phyloP scores from a whole-genome alignment of 148 eudicot genomes.

The Arctostaphylos glauca region DNA sequence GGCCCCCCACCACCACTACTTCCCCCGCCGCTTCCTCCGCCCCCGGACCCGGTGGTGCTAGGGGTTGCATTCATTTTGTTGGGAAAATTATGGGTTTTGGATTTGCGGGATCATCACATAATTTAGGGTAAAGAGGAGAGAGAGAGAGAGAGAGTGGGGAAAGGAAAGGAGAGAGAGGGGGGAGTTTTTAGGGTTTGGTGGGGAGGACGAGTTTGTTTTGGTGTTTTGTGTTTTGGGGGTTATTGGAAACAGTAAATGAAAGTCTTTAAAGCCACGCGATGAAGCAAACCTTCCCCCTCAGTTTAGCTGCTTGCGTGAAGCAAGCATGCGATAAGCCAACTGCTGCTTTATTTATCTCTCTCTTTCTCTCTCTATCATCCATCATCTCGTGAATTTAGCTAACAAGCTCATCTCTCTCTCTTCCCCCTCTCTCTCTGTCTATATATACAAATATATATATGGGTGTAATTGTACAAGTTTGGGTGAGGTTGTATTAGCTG shows the following conservation, averaged over 20 bases:
- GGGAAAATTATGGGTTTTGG: background rate
- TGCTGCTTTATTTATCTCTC: background rate
- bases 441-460: background rate
- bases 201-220: conserved; percentile 13
- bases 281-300: conserved; percentile 48
- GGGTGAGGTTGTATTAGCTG: background rate
- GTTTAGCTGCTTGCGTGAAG: conserved; percentile 92
- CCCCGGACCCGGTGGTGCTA: conserved; percentile 15
- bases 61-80: conserved; percentile 46
- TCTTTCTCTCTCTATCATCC: conserved; percentile 20
- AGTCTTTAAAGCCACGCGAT: conserved; percentile 92
- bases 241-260: conserved; percentile 23
- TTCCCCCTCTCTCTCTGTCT: conserved; percentile 11
- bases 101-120: background rate
- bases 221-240: conserved; percentile 7
- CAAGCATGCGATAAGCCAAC: conserved; percentile 79
- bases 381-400: conserved; percentile 38
- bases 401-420: conserved; percentile 21
- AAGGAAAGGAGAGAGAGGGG: background rate
- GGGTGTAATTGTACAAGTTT: background rate
- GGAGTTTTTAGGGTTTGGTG: conserved; percentile 29
- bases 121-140: conserved; percentile 20
- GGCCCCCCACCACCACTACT: conserved; percentile 60
- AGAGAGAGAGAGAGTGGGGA: background rate
- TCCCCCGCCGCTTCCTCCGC: conserved; percentile 20